Percentiles rank a stretch among this genome's conserved stretches.
These are phyloP conservation scores for Coprinellus micaceus DNA, from an alignment of 768 basidiomycete genomes.

Conservation along the genomic window DNA sequence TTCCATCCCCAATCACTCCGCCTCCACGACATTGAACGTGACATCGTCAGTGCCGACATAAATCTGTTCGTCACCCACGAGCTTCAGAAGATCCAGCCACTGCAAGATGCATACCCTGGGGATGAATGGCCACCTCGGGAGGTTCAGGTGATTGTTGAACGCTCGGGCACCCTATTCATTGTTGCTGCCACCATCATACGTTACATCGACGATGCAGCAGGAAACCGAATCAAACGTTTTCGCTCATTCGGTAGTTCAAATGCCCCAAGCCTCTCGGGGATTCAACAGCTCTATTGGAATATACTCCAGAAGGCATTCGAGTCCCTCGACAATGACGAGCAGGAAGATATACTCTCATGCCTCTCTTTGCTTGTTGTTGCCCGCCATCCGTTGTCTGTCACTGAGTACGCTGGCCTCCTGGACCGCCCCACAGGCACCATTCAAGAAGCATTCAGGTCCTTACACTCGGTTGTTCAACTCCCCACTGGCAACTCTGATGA, in stretches of 20 bases:
- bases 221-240: background rate
- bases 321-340: background rate
- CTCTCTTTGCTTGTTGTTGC: background rate
- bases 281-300: background rate
- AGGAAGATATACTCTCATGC: background rate
- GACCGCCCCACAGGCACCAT: background rate
- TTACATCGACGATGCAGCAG: background rate
- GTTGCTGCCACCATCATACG: slow-evolving; percentile 8
- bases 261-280: background rate
- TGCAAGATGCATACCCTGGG: background rate
- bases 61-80: background rate
- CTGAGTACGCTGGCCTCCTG: background rate
- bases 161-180: slow-evolving; percentile 9
- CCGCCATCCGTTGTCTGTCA: background rate
- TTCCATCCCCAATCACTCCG: background rate
- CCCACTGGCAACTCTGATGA: background rate
- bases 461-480: background rate
- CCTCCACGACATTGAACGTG: slow-evolving; percentile 5
- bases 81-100: background rate
- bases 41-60: slow-evolving; percentile 7
- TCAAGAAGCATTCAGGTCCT: background rate
- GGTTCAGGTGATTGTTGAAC: background rate
- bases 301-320: background rate
- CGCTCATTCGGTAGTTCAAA: background rate
- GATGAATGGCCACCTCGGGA: background rate